Evolutionary conservation across 83 land plant species (phyloP).

Genomic region (Picea abies): DNA sequence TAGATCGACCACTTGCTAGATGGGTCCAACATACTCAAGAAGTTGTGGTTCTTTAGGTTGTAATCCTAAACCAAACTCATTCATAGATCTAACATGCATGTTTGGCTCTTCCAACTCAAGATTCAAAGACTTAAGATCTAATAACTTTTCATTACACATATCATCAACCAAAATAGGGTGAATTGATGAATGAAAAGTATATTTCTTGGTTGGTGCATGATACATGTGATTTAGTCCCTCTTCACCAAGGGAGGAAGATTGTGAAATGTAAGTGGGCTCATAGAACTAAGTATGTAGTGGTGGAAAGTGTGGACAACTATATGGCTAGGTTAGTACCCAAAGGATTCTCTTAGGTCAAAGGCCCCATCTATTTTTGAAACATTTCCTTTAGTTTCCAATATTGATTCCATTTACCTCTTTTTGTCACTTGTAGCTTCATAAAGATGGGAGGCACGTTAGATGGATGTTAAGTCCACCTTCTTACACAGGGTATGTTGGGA

Average conservation of each 20-base stretch:
- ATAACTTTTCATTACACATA: not conserved
- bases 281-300: not conserved
- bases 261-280: not conserved
- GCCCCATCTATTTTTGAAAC: not conserved
- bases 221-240: not conserved
- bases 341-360: not conserved
- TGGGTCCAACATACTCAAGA: too few relatives aligned
- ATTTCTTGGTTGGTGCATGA: not conserved
- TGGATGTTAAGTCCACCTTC: too few relatives aligned
- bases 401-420: too few relatives aligned
- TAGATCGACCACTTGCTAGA: too few relatives aligned
- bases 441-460: too few relatives aligned
- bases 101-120: not conserved
- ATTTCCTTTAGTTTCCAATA: too few relatives aligned
- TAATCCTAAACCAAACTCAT: too few relatives aligned
- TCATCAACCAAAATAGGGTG: not conserved
- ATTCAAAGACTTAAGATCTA: not conserved
- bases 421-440: too few relatives aligned
- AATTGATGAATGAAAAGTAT: not conserved
- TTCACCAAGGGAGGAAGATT: not conserved
- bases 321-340: not conserved
- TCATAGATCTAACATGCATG: too few relatives aligned
- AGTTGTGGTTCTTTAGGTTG: too few relatives aligned
- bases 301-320: not conserved
- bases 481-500: too few relatives aligned